phyloP scores from a whole-genome alignment of 352 stramenopile species.

The Globisporangium sylvaticum region DNA sequence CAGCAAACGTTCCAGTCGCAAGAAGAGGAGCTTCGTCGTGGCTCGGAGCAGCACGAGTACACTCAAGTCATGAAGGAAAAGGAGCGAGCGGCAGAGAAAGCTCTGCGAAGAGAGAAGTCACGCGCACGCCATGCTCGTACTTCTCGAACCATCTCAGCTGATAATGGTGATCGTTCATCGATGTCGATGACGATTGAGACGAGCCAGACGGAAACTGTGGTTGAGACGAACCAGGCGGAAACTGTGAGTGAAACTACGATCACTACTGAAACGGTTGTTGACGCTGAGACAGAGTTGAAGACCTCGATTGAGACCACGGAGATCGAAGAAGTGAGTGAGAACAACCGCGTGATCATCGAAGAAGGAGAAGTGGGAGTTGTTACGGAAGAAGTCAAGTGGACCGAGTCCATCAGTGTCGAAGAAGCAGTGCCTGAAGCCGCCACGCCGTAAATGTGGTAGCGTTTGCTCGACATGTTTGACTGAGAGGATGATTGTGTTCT shows the following conservation, averaged over 20 bases:
- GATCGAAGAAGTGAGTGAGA: conserved; percentile 11
- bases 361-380: conserved; percentile 5
- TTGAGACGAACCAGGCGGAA: conserved; percentile 6
- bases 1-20: conserved; percentile 33
- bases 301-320: neutral
- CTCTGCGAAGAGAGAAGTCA: conserved; percentile 12
- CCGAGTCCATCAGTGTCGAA: neutral
- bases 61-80: conserved; percentile 26
- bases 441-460: neutral
- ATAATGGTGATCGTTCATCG: neutral
- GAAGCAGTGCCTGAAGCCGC: neutral
- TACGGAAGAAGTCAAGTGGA: neutral
- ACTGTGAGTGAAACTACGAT: neutral
- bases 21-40: conserved; percentile 49
- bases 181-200: neutral
- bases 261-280: neutral
- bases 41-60: conserved; percentile 50
- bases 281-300: conserved; percentile 3
- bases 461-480: neutral
- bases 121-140: conserved; percentile 3
- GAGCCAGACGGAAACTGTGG: neutral
- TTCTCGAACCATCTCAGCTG: conserved; percentile 5
- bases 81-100: conserved; percentile 11
- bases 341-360: conserved; percentile 9
- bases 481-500: neutral